phyloP scores from a whole-genome alignment of 148 eudicot genomes.

The Spergularia bocconei region DNA sequence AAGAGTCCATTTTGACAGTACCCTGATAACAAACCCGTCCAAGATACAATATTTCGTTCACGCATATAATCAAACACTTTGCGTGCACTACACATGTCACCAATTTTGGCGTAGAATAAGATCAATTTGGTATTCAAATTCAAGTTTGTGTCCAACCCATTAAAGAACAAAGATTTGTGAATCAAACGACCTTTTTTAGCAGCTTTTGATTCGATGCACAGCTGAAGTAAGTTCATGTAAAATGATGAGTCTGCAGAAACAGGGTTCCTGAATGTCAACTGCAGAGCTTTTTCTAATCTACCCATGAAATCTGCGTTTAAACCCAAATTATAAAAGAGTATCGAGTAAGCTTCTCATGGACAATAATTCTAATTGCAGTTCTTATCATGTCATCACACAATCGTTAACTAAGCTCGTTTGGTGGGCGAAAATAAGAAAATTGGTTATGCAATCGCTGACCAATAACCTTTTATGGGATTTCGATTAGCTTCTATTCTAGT shows the following conservation, averaged over 20 bases:
- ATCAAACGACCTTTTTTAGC: constrained; percentile 23
- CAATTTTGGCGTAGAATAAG: constrained; percentile 27
- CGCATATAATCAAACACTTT: constrained; percentile 43
- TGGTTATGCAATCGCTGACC: too few relatives aligned
- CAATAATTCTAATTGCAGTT: too few relatives aligned
- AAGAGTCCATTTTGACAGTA: constrained; percentile 31
- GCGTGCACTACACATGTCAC: constrained; percentile 31
- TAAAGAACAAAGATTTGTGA: constrained; percentile 26
- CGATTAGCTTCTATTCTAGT: too few relatives aligned
- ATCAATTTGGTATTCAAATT: constrained; percentile 35
- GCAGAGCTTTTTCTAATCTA: constrained; percentile 17
- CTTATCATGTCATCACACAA: too few relatives aligned
- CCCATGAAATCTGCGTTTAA: constrained; percentile 8
- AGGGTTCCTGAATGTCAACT: constrained; percentile 17
- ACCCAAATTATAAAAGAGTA: too few relatives aligned
- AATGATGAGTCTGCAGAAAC: constrained; percentile 21
- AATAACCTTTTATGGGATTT: too few relatives aligned
- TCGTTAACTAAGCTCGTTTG: too few relatives aligned
- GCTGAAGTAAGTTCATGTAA: constrained; percentile 28
- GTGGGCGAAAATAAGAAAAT: too few relatives aligned
- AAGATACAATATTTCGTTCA: constrained; percentile 39
- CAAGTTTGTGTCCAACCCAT: constrained; percentile 27
- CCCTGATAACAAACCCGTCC: constrained; percentile 48
- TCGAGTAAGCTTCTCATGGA: background rate
- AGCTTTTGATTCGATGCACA: constrained; percentile 31